Evolutionary conservation across 495 filamentous ascomycete genomes (phyloP).

Genomic region (Friedmanniomyces endolithicus): DNA sequence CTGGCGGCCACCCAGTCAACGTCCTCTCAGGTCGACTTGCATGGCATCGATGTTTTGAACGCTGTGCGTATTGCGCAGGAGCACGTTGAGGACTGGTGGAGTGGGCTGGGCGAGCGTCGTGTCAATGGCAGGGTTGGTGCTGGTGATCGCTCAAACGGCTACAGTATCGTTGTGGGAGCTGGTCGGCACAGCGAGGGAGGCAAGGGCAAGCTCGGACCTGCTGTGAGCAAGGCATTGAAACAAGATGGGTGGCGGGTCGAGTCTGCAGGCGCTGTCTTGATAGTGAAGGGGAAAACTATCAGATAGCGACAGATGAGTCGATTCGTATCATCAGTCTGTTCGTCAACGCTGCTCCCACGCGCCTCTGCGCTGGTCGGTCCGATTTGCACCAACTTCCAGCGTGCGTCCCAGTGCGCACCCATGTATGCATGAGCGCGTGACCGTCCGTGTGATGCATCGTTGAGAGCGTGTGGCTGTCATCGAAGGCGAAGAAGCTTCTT

Average conservation of each 20-base stretch:
- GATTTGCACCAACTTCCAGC: neutral
- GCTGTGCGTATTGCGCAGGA: constrained; percentile 61
- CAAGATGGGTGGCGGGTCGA: constrained; percentile 75
- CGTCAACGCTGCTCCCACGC: no score
- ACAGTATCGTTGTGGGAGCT: constrained; percentile 66
- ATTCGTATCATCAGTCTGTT: neutral
- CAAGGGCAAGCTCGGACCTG: constrained; percentile 58
- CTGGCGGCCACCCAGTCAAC: constrained; percentile 46
- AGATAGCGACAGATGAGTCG: neutral
- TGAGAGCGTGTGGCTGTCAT: neutral
- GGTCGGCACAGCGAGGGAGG: constrained; percentile 72
- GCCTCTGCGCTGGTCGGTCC: no score
- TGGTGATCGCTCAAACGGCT: constrained; percentile 30
- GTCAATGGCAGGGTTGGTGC: constrained; percentile 27
- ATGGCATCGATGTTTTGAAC: constrained; percentile 70
- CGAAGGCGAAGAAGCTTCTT: neutral
- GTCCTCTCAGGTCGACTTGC: constrained; percentile 53
- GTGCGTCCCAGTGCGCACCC: no score
- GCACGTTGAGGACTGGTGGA: constrained; percentile 68
- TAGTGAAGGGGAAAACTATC: neutral
- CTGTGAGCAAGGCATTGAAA: constrained; percentile 64
- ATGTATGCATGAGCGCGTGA: neutral
- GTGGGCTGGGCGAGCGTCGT: constrained; percentile 48
- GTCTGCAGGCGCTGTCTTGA: constrained; percentile 4
- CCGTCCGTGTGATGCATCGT: neutral